Evolutionary conservation across 2,329 filamentous ascomycete genomes (phyloP), one percentile per base, ranked within the genome.

Genomic region (Talaromyces sp.): DNA sequence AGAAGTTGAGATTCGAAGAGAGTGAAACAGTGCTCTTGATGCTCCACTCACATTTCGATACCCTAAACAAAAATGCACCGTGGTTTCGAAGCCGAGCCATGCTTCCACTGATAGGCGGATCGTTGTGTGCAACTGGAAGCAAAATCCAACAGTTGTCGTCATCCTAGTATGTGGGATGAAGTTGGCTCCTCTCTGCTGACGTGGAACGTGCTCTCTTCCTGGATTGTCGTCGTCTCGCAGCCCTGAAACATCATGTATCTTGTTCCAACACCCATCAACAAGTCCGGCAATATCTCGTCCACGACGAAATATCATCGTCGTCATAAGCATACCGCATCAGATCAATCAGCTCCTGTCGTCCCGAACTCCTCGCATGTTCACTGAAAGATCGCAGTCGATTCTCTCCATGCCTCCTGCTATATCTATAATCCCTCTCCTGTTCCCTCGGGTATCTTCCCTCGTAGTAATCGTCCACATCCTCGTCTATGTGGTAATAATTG

Each of bases 301-400:
- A 63, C 41, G 50, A 57, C n/a, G 41, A 41, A 25, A 57, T 49
- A 9, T 35, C 61, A 19, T 56, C 61, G 19, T 63, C 61, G 8
- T 54, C 61, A 63, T 35, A 63, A 15, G 61, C 61, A 39, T 57
- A 63, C 19, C 35, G 15, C 50, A 63, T 57, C 27, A 57, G 27
- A 63, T 63, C 61, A 37, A 63, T 63, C 50, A 63, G 27, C 9
- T 63, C 61, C 50, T 35, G 50, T 19, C 61, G 27, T 8, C 61
- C 50, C 22, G 61, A 63, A 31, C 50, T 37, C 19, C 61, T 63
- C 19, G 61, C 61, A 63, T 63, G 61, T 27, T 63, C 61, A 45
- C 61, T 63, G 37, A 63, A 63, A 17, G 61, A 63, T 37, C 61
- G 25, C 6, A 63, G 52, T 3, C 61, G 39, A 47, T 49, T 47